Percentiles rank a stretch among this genome's conserved stretches.
Evolutionary conservation across 108 stramenopile species (phyloP).

Genomic region (Discostella stelligeroides): DNA sequence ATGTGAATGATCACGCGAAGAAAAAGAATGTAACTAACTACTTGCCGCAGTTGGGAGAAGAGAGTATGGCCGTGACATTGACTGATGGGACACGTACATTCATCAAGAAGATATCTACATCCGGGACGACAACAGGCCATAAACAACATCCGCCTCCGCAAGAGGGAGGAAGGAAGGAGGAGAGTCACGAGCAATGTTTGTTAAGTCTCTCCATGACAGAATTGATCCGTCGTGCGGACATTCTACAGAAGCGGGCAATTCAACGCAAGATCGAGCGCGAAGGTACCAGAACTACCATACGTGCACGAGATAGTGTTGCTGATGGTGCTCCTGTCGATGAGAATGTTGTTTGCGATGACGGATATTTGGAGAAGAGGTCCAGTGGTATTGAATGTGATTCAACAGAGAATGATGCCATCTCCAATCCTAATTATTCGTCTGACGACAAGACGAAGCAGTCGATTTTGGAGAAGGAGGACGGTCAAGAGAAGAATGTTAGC

Average conservation of each 20-base stretch:
- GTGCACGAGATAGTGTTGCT: background rate
- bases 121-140: background rate
- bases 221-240: conserved; percentile 51
- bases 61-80: conserved; percentile 37
- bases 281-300: conserved; percentile 13
- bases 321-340: conserved; percentile 10
- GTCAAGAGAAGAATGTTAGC: background rate
- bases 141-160: too few species aligned
- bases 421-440: background rate
- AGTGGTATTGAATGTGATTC: background rate
- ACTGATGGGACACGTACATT: conserved; percentile 36
- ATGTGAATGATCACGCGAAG: conserved; percentile 1
- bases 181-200: conserved; percentile 25
- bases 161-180: conserved; percentile 3
- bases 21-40: background rate
- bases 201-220: conserved; percentile 52
- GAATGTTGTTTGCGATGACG: conserved; percentile 26
- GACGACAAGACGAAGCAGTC: background rate
- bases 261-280: conserved; percentile 45
- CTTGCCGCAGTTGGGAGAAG: conserved; percentile 28
- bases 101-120: conserved; percentile 35
- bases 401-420: background rate
- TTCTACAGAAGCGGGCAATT: conserved; percentile 43
- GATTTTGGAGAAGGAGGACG: too few species aligned
- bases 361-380: background rate